Evolutionary conservation across 495 filamentous ascomycete genomes (phyloP).

Genomic region (Hyaloscypha variabilis): DNA sequence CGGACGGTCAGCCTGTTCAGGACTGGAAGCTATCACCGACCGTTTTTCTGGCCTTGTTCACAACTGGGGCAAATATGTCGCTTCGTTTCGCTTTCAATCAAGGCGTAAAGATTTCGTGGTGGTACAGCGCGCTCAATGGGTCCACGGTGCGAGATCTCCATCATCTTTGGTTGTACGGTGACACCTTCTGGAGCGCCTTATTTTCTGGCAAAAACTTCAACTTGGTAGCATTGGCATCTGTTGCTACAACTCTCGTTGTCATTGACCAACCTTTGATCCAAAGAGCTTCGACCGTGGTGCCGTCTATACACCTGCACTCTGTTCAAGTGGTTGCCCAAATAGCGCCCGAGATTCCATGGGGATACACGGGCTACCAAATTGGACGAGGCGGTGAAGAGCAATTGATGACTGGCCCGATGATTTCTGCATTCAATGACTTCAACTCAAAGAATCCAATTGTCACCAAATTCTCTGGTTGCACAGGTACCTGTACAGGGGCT

Average conservation of each 20-base stretch:
- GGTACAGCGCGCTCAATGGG: slow-evolving; percentile 14
- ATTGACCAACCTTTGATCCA: slow-evolving; percentile 18
- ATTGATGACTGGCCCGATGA: slow-evolving; percentile 12
- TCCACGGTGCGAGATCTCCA: slow-evolving; percentile 2
- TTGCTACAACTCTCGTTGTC: slow-evolving; percentile 7
- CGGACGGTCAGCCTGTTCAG: slow-evolving; percentile 6
- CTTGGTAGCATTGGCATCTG: slow-evolving; percentile 11
- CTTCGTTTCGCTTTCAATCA: slow-evolving; percentile 10
- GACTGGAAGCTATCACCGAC: slow-evolving; percentile 15
- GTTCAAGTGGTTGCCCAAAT: background rate
- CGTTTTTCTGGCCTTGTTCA: slow-evolving; percentile 15
- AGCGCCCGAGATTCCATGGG: slow-evolving; percentile 15
- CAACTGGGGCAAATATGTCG: slow-evolving; percentile 7
- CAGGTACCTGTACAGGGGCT: background rate
- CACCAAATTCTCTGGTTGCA: slow-evolving; percentile 6
- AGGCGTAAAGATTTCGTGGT: slow-evolving; percentile 15
- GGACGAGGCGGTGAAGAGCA: slow-evolving; percentile 1
- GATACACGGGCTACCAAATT: slow-evolving; percentile 12
- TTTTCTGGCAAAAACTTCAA: slow-evolving; percentile 16
- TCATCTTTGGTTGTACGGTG: slow-evolving; percentile 8
- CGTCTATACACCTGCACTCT: background rate
- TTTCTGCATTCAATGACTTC: slow-evolving; percentile 13
- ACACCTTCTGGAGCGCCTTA: slow-evolving; percentile 10
- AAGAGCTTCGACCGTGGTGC: slow-evolving; percentile 18
- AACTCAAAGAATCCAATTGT: slow-evolving; percentile 1